Percentiles rank a stretch among this genome's conserved stretches.
Conservation (phyloP, 164 flowering plant species). For the Umbellularia californica region DNA sequence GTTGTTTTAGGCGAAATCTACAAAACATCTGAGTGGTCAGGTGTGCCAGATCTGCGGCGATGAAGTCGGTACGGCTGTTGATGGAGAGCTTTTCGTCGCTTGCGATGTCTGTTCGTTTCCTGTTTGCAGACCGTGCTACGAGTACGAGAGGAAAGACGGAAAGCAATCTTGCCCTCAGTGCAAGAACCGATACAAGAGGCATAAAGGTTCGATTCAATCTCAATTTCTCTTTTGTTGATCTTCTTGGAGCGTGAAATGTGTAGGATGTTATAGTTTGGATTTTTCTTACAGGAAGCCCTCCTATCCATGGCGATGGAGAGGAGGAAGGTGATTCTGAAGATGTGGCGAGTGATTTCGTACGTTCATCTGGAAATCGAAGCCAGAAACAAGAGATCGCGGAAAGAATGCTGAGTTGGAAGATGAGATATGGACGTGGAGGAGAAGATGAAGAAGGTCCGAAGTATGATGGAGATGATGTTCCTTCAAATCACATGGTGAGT, state of each 20-base stretch:
- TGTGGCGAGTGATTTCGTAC: conserved; percentile 40
- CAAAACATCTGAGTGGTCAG: conserved; percentile 36
- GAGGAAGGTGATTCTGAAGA: conserved; percentile 41
- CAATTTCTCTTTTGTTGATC: not conserved
- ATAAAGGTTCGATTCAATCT: conserved; percentile 30
- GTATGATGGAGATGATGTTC: conserved; percentile 59
- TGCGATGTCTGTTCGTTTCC: conserved; percentile 60
- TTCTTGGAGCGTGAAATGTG: not conserved
- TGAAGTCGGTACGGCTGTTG: conserved; percentile 33
- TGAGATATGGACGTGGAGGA: conserved; percentile 53
- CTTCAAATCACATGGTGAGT: conserved; percentile 62
- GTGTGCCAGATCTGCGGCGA: conserved; percentile 60
- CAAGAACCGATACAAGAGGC: conserved; percentile 53
- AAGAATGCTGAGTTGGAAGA: conserved; percentile 29
- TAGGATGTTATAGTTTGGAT: not conserved
- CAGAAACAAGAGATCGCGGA: conserved; percentile 31
- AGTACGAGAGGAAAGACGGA: conserved; percentile 61
- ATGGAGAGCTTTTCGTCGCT: conserved; percentile 50
- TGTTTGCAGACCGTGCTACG: conserved; percentile 56
- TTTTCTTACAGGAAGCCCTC: conserved; percentile 30
- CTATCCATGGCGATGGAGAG: conserved; percentile 43
- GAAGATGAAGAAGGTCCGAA: conserved; percentile 54
- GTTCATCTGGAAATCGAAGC: conserved; percentile 43
- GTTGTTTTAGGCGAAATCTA: conserved; percentile 29
- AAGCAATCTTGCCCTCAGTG: conserved; percentile 55